These are phyloP conservation scores for Erysimum cheiri DNA, from an alignment of 441 rosid genomes.

Conservation along the genomic window DNA sequence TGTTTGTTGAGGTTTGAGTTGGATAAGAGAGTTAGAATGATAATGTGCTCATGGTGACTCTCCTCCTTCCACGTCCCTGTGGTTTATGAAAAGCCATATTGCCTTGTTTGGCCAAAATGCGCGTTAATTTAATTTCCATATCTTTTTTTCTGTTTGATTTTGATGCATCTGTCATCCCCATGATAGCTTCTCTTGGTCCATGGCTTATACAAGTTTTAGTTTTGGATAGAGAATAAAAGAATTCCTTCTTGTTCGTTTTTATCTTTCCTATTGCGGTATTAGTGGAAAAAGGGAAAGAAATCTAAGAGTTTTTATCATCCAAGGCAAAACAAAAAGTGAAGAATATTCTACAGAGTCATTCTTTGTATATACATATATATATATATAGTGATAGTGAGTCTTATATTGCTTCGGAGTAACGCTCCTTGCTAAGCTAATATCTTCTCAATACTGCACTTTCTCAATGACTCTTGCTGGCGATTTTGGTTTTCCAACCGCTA, in stretches of 20 bases:
- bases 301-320: constrained; percentile 3
- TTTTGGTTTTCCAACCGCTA: constrained; percentile 38
- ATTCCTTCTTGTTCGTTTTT: background rate
- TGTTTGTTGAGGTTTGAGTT: constrained; percentile 27
- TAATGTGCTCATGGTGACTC: constrained; percentile 35
- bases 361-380: too few species aligned
- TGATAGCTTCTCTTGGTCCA: constrained; percentile 26
- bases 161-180: constrained; percentile 34
- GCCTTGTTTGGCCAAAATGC: constrained; percentile 1
- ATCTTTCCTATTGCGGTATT: constrained; percentile 23
- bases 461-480: constrained; percentile 38
- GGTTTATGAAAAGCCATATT: constrained; percentile 32
- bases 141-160: constrained; percentile 37
- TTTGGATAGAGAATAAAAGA: constrained; percentile 28
- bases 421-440: constrained; percentile 16
- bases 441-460: constrained; percentile 4
- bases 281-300: background rate
- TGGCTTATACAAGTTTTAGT: constrained; percentile 25
- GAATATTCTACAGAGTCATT: constrained; percentile 34
- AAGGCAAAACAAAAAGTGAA: constrained; percentile 30
- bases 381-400: constrained; percentile 18
- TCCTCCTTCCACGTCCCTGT: constrained; percentile 24
- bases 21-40: constrained; percentile 10
- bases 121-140: constrained; percentile 24
- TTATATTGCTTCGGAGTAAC: constrained; percentile 13